A percentile compares a stretch with the other conserved stretches of the same genome.
These are phyloP conservation scores for Sutorius eximius DNA, from an alignment of 1,284 basidiomycete genomes.

Conservation along the genomic window DNA sequence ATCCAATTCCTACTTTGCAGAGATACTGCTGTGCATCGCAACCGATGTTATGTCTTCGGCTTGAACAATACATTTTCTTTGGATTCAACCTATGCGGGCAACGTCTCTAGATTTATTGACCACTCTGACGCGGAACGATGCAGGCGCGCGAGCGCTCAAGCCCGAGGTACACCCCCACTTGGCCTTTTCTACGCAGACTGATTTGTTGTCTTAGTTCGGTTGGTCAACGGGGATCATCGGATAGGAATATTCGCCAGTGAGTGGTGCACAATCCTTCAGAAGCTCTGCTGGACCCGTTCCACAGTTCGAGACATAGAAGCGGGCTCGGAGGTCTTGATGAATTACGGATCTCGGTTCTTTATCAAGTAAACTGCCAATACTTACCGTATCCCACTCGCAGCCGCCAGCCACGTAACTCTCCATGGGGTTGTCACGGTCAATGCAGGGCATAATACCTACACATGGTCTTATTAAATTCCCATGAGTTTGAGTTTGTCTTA, in stretches of 20 bases:
- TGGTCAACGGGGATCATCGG: conserved; percentile 59
- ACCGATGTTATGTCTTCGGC: conserved; percentile 57
- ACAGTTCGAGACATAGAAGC: conserved; percentile 38
- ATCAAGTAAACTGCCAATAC: conserved; percentile 2
- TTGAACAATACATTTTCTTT: conserved; percentile 44
- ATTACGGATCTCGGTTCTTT: conserved; percentile 54
- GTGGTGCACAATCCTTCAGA: conserved; percentile 11
- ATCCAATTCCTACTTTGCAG: conserved; percentile 6
- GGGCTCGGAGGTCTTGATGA: conserved; percentile 49
- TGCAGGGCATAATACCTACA: background rate
- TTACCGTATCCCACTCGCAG: background rate
- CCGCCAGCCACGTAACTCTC: background rate
- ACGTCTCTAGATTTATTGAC: conserved; percentile 60
- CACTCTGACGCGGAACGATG: conserved; percentile 37
- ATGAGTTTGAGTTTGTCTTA: background rate
- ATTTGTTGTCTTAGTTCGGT: conserved; percentile 39
- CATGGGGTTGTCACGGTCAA: background rate
- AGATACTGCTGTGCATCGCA: conserved; percentile 31
- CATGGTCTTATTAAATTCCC: conserved; percentile 9
- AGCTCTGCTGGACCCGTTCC: background rate
- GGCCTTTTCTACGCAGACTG: background rate
- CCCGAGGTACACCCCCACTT: conserved; percentile 38
- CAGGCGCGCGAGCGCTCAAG: conserved; percentile 42
- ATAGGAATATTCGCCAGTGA: conserved; percentile 58
- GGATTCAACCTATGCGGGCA: conserved; percentile 55